phyloP scores from a whole-genome alignment of 805 yeast genomes.

The Pichia exigua region DNA sequence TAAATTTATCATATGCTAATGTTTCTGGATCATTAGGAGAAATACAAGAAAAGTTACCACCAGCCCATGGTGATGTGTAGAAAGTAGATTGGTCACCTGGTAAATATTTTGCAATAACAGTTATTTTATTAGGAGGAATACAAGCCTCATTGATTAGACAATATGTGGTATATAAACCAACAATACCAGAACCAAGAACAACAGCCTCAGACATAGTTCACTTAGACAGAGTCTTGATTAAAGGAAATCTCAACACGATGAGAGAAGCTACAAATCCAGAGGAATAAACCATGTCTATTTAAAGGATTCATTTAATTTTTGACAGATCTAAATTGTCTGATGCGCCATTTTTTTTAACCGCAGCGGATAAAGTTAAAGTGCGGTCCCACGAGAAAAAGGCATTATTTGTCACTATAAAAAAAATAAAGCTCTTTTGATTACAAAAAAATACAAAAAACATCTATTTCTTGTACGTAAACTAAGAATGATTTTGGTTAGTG shows the following conservation, averaged over 20 bases:
- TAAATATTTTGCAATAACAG: slow-evolving; percentile 54
- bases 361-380: background rate
- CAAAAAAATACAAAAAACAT: background rate
- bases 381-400: background rate
- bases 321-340: background rate
- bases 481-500: background rate
- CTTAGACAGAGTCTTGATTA: too few species aligned
- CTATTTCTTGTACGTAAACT: background rate
- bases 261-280: background rate
- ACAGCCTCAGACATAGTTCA: slow-evolving; percentile 15
- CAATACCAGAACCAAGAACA: slow-evolving; percentile 49
- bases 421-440: background rate
- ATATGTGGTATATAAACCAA: slow-evolving; percentile 57
- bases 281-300: background rate
- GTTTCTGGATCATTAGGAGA: slow-evolving; percentile 50
- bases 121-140: slow-evolving; percentile 35
- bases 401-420: too few species aligned
- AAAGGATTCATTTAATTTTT: background rate
- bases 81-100: slow-evolving; percentile 75
- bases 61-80: slow-evolving; percentile 81
- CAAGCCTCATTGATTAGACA: slow-evolving; percentile 37
- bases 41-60: slow-evolving; percentile 54
- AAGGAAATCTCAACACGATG: background rate
- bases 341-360: background rate
- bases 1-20: slow-evolving; percentile 45